Evolutionary conservation across 495 filamentous ascomycete species (phyloP).

Genomic region (Annulohypoxylon nitens): DNA sequence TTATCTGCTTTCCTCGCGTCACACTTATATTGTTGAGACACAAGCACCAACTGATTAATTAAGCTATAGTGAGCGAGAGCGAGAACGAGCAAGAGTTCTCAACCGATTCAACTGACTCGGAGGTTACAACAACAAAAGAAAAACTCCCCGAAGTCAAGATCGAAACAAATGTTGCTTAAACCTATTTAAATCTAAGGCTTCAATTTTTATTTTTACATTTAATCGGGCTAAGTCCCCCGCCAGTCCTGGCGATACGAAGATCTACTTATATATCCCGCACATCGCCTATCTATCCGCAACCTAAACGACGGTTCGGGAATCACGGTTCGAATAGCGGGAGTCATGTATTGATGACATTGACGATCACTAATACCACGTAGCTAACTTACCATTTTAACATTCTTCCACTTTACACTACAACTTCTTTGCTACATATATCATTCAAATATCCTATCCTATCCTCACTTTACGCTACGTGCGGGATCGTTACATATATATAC

Average conservation of each 20-base stretch:
- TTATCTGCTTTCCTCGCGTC: background rate
- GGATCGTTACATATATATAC: slow-evolving; percentile 32
- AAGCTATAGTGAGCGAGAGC: slow-evolving; percentile 37
- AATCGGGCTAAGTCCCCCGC: slow-evolving; percentile 16
- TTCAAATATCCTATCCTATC: slow-evolving; percentile 17
- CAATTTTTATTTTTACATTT: slow-evolving; percentile 7
- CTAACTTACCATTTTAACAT: slow-evolving; percentile 9
- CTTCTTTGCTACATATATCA: slow-evolving; percentile 37
- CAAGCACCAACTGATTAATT: slow-evolving; percentile 2
- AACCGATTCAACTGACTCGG: slow-evolving; percentile 3
- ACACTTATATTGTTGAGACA: slow-evolving; percentile 15
- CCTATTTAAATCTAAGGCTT: slow-evolving; percentile 24
- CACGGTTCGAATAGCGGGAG: slow-evolving; percentile 16
- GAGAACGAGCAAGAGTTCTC: slow-evolving; percentile 24
- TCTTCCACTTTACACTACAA: slow-evolving; percentile 14
- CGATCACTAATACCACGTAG: slow-evolving; percentile 30
- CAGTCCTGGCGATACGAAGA: slow-evolving; percentile 4
- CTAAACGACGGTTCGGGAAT: slow-evolving; percentile 7
- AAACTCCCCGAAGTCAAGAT: background rate
- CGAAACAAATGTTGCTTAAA: slow-evolving; percentile 22
- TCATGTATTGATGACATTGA: slow-evolving; percentile 38
- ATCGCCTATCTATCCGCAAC: slow-evolving; percentile 1
- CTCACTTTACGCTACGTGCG: slow-evolving; percentile 22
- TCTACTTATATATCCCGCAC: slow-evolving; percentile 4
- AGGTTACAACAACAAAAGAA: slow-evolving; percentile 8